Evolutionary conservation across 441 rosid species (phyloP), one percentile per base, ranked within the genome.

Genomic region (Mallotus repandus): DNA sequence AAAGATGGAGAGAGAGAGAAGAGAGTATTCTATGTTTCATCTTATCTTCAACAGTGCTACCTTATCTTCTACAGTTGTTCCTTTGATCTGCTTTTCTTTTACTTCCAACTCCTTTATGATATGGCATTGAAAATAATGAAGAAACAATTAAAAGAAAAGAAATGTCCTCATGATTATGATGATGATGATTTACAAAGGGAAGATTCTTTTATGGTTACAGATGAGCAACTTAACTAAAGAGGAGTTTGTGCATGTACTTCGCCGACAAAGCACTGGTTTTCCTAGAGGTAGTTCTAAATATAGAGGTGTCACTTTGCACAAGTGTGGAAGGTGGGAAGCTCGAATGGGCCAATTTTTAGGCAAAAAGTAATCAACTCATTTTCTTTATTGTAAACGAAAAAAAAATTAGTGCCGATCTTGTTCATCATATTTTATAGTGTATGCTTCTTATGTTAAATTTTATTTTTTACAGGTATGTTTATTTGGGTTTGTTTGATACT

Each of bases 271-370:
- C 91, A 93, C 99, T 15, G 98, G 99, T 56, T 96, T 90, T 81
- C 97, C 98, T 6, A 82, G 99, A 77, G 99, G 99, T 63, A 96
- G 98, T 84, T 96, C 99, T 0, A 96, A 93, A 80, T 96, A 90
- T 87, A 89, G 99, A 78, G 99, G 99, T 61, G 99, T 96, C 2
- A 96, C 98, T 69, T 87, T 96, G 84, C 99, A 96, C 76, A 96
- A 96, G 77, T 95, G 99, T 83, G 99, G 99, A 19, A 83, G 99
- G 76, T 96, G 99, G 99, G 99, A 96, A 82, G 98, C 99, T 76
- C 82, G 99, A 63, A 96, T 96, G 99, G 99, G 99, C 65, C 99
- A 96, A 82, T 91, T 96, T 79, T 83, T 96, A 63, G 99, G 99
- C 86, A 96, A 96, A 84, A 96, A 96, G 98, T 96, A 93, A 43